phyloP scores from a whole-genome alignment of 2,329 filamentous ascomycete genomes.

The Phialocephala subalpina region DNA sequence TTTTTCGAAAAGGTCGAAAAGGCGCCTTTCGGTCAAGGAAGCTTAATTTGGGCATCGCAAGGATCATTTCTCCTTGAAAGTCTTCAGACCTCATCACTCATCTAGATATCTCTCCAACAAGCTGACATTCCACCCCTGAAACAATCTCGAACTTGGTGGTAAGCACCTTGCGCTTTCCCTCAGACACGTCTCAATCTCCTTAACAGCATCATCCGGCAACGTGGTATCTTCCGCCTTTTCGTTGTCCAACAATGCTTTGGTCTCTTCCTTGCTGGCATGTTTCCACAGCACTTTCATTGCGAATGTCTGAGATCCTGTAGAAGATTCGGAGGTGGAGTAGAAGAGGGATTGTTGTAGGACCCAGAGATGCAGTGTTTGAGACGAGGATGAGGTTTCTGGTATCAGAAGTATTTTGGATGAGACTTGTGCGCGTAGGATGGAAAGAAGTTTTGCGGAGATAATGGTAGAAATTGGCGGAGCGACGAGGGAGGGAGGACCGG shows the following conservation, averaged over 20 bases:
- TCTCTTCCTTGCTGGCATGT: slow-evolving; percentile 19
- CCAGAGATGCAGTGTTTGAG: slow-evolving; percentile 21
- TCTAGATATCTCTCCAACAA: slow-evolving; percentile 66
- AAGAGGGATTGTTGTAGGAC: slow-evolving; percentile 18
- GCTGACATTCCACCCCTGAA: slow-evolving; percentile 74
- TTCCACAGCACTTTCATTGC: slow-evolving; percentile 40
- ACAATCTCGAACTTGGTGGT: slow-evolving; percentile 62
- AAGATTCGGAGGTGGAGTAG: slow-evolving; percentile 17
- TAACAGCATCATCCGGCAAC: slow-evolving; percentile 60
- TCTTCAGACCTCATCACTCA: not conserved
- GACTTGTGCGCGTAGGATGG: slow-evolving; percentile 30
- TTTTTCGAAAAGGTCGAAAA: too few species aligned
- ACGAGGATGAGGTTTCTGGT: slow-evolving; percentile 14
- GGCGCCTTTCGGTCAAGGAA: too few species aligned
- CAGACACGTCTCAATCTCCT: slow-evolving; percentile 48
- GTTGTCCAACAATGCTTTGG: slow-evolving; percentile 27
- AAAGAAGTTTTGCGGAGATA: slow-evolving; percentile 30
- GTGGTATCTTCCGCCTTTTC: slow-evolving; percentile 60
- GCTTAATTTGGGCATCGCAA: too few species aligned
- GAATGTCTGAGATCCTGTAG: not conserved
- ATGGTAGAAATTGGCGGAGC: slow-evolving; percentile 18
- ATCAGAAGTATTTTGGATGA: slow-evolving; percentile 30
- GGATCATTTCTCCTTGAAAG: too few species aligned
- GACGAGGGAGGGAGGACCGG: not conserved
- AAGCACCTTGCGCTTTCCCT: slow-evolving; percentile 58